A percentile compares a stretch with the other conserved stretches of the same genome.
These are phyloP conservation scores for Populus tomentosa DNA, from an alignment of 441 rosid genomes.

Conservation along the genomic window DNA sequence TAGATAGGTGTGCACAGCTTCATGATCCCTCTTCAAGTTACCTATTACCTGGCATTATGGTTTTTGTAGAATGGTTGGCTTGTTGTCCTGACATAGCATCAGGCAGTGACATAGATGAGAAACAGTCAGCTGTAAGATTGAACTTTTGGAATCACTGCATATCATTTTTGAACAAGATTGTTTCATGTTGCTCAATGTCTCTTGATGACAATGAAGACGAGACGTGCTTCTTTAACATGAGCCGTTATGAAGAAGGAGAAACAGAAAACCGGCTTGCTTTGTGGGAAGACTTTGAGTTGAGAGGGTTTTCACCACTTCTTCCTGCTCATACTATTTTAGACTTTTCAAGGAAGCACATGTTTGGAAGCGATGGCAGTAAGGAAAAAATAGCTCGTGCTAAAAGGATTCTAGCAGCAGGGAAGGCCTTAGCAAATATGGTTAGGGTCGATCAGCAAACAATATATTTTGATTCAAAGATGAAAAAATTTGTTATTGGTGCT, in stretches of 20 bases:
- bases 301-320: conserved; percentile 80
- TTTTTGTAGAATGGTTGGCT: conserved; percentile 93
- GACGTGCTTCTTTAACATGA: conserved; percentile 81
- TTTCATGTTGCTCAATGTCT: conserved; percentile 39
- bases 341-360: conserved; percentile 69
- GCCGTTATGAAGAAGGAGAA: conserved; percentile 87
- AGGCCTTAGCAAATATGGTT: conserved; percentile 57
- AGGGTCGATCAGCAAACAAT: conserved; percentile 56
- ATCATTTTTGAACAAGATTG: conserved; percentile 61
- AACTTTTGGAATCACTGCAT: conserved; percentile 69
- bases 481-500: conserved; percentile 70
- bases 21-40: conserved; percentile 67
- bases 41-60: conserved; percentile 73
- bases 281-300: conserved; percentile 88
- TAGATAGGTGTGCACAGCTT: conserved; percentile 61
- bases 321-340: conserved; percentile 87
- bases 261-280: conserved; percentile 81
- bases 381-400: conserved; percentile 62
- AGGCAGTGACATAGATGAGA: conserved; percentile 65
- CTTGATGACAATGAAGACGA: conserved; percentile 71
- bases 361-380: conserved; percentile 58
- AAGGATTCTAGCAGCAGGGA: conserved; percentile 88
- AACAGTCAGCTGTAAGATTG: conserved; percentile 47
- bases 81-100: conserved; percentile 72
- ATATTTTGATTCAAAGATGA: conserved; percentile 63